Percentiles rank a stretch among this genome's conserved stretches.
Evolutionary conservation across 768 basidiomycete species (phyloP).

Genomic region (Lactifluus echinatus): DNA sequence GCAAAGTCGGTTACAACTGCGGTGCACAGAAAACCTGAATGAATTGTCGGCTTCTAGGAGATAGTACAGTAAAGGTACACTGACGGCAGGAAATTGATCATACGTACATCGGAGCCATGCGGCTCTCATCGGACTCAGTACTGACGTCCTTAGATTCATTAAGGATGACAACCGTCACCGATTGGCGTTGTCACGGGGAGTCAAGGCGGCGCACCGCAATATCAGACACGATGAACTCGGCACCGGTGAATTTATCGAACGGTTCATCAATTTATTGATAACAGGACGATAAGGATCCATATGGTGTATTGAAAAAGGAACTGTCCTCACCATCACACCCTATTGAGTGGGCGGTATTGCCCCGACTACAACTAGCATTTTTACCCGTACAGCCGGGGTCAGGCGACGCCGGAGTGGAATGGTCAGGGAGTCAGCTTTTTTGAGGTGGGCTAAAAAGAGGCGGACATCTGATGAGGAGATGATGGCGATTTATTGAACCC

Average conservation of each 20-base stretch:
- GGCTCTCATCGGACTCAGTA: not conserved
- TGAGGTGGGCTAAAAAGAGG: not conserved
- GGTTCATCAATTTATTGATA: not conserved
- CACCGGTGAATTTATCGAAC: too few relatives aligned
- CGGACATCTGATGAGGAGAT: not conserved
- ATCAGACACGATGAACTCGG: too few relatives aligned
- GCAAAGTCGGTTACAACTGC: too few relatives aligned
- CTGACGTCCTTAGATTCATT: not conserved
- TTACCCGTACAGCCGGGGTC: too few relatives aligned
- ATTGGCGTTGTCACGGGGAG: not conserved
- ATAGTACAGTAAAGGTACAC: not conserved
- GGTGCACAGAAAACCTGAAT: not conserved
- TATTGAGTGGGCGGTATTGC: not conserved
- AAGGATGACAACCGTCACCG: not conserved
- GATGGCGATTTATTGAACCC: too few relatives aligned
- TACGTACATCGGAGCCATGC: not conserved
- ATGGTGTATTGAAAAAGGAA: not conserved
- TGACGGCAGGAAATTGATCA: not conserved
- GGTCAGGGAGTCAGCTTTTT: not conserved
- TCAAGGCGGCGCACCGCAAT: not conserved
- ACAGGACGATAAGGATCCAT: not conserved
- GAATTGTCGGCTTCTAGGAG: not conserved
- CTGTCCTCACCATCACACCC: not conserved
- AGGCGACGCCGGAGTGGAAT: not conserved
- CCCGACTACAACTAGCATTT: not conserved